These are phyloP conservation scores for Eimeria acervulina DNA, from an alignment of 169 alveolate species.

Conservation along the genomic window DNA sequence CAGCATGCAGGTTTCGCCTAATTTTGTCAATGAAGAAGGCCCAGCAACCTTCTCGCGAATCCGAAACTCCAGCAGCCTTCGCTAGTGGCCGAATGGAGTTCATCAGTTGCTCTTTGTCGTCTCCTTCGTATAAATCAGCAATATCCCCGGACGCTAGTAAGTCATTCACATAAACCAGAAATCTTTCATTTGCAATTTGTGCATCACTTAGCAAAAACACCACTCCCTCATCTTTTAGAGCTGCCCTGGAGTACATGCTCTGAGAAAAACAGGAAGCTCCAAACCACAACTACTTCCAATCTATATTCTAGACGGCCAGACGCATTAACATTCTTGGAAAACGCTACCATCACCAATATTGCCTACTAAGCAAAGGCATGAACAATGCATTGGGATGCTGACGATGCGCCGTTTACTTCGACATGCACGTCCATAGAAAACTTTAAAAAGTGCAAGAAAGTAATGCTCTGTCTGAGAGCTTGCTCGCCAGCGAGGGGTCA, in stretches of 20 bases:
- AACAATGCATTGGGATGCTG: background rate
- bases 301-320: background rate
- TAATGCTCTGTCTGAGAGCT: background rate
- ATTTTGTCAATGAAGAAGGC: conserved; percentile 95
- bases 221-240: conserved; percentile 95
- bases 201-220: conserved; percentile 96
- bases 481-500: background rate
- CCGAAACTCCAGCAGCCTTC: conserved; percentile 95
- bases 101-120: conserved; percentile 95
- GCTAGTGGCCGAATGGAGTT: conserved; percentile 92
- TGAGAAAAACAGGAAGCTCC: background rate
- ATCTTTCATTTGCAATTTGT: conserved; percentile 95
- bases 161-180: conserved; percentile 96
- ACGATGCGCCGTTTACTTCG: background rate
- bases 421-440: background rate
- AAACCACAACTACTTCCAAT: background rate
- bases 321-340: background rate
- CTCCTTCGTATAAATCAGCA: conserved; percentile 95
- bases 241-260: conserved; percentile 85
- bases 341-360: background rate
- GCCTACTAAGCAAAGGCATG: background rate
- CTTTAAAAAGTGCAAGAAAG: background rate
- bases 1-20: conserved; percentile 96
- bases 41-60: conserved; percentile 95
- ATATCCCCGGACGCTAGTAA: conserved; percentile 96